Percentiles rank a stretch among this genome's conserved stretches.
phyloP scores from a whole-genome alignment of 2,329 filamentous ascomycete genomes.

The Hysterium pulicare region DNA sequence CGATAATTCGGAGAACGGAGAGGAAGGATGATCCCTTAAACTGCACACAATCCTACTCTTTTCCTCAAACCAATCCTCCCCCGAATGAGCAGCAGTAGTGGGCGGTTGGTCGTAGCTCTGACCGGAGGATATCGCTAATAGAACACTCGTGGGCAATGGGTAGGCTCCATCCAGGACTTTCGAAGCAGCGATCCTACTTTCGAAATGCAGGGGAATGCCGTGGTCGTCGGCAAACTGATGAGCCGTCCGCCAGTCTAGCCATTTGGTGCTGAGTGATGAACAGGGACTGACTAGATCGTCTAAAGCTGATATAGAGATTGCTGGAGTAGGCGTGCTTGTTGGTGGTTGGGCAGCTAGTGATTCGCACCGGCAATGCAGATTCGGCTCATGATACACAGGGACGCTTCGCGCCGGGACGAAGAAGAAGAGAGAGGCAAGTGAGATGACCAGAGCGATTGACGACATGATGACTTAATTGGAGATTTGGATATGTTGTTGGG shows the following conservation, averaged over 20 bases:
- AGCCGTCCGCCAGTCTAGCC: neutral
- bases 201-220: neutral
- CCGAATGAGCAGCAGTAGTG: neutral
- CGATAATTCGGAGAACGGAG: too few relatives aligned
- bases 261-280: neutral
- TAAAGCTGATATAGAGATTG: neutral
- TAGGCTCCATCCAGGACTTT: neutral
- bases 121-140: neutral
- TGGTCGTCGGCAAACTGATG: neutral
- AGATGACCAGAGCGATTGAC: neutral
- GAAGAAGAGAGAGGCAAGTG: neutral
- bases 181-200: neutral
- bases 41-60: neutral
- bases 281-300: neutral
- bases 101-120: neutral
- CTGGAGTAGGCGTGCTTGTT: neutral
- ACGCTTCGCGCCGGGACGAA: neutral
- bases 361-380: neutral
- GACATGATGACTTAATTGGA: too few relatives aligned
- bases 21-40: too few relatives aligned
- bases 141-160: neutral
- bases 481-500: too few relatives aligned
- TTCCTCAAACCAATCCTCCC: neutral
- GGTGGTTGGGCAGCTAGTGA: neutral
- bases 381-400: too few relatives aligned